Evolutionary conservation across 2,329 filamentous ascomycete genomes (phyloP), one percentile per base, ranked within the genome.

Genomic region (Diaporthe citriasiana): DNA sequence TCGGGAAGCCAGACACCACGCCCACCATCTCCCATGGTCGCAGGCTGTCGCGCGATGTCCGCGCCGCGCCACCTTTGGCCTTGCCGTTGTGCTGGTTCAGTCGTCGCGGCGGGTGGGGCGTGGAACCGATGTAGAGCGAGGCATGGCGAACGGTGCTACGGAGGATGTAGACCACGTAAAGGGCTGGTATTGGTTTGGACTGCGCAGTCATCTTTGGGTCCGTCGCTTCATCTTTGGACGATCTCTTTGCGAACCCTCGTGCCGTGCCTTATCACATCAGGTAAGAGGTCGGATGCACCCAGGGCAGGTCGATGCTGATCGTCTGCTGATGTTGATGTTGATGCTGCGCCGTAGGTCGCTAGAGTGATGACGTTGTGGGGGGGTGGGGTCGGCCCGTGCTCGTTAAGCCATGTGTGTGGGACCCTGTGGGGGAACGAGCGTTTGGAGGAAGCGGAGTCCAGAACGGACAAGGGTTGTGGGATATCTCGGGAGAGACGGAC

Each of bases 131-230:
- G 83, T 99, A 99, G 38, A 96, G 88, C 3, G 89, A 91, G 38
- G 89, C 88, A 80, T 91, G 91, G 59, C 90, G 89, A 13, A 95
- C 88, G 0, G 92, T 95, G 0, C 96, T 98, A 27, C 95, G 93
- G 47, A 98, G 89, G 22, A 98, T 89, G 82, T 99, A 98, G 81
- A 97, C 97, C 78, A 94, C 95, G 81, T 98, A 98, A 77, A 98
- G 93, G 1, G 95, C 92, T 13, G 96, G 96, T 30, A 98, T 94
- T 0, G 88, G 91, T 78, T 87, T 89, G 30, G 82, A 76, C 60
- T 85, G 78, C 47, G 82, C 80, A 17, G 84, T 77, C 85, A 88
- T 89, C 76, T 69, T 80, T 55, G n/a, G 25, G 17, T n/a, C 35
- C 45, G 45, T 56, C 5, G 33, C 66, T 75, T 71, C 74, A 75